Evolutionary conservation across 1,284 basidiomycete species (phyloP), one percentile per base, ranked within the genome.

Genomic region (Mycocalia duriaeana): DNA sequence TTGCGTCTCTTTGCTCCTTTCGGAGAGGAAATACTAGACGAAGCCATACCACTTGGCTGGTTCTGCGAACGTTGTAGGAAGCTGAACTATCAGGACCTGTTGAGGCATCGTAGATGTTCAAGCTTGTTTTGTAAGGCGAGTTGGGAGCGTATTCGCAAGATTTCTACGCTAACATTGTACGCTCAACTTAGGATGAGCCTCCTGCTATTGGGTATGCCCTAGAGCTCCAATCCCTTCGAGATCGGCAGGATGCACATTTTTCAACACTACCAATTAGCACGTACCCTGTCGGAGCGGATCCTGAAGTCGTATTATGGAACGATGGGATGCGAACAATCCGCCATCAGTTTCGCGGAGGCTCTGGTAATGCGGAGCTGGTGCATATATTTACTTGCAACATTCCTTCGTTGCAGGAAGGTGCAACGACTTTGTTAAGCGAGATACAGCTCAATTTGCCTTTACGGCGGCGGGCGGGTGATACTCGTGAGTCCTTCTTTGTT

Each of bases 361-460:
- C 34, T 34, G 22, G 37, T 3, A 26, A 50, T 22, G 51, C 51
- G 3, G 52, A 50, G 11, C 58, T 68, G 22, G 64, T 65, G 35
- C 75, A 76, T 49, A 55, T 77, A 28, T 75, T 73, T 50, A 72
- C 70, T 3, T 59, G 68, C 26, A 76, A 76, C 50, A 37, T 56
- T 11, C 40, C 50, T 2, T 16, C 36, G 11, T 48, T 72, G 25
- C 73, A 76, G 51, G 54, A 43, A 18, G 58, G 60, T 11, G 63
- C 71, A 9, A 61, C 61, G 5, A 45, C 39, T 14, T 51, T 73
- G 8, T 59, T 76, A 19, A 45, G 50, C 16, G 50, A 58, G 13
- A 61, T 75, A 13, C 75, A 77, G 55, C 46, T 56, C 2, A 50
- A 65, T 14, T 60, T 75, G 0, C 57, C 59, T 26, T 49, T 76